Percentiles rank a stretch among this genome's conserved stretches.
Evolutionary conservation across 441 rosid genomes (phyloP).

Genomic region (Biscutella laevigata): DNA sequence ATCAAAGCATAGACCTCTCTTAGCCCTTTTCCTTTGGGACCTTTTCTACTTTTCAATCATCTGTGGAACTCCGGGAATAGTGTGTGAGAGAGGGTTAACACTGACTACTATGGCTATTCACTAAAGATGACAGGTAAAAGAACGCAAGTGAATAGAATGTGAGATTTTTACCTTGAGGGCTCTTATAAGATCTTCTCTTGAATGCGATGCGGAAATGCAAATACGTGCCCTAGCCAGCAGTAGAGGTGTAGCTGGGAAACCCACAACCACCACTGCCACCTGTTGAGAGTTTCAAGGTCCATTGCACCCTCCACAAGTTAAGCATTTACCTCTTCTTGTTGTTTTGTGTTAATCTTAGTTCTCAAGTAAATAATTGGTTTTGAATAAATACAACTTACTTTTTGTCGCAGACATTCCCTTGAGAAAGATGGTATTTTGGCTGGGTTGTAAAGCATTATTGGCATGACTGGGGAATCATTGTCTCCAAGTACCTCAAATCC

Average conservation of each 20-base stretch:
- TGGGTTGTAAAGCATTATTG: constrained; percentile 91
- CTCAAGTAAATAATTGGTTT: background rate
- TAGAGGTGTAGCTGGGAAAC: constrained; percentile 83
- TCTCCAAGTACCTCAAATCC: constrained; percentile 95
- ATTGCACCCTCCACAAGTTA: background rate
- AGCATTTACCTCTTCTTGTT: background rate
- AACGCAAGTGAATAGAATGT: background rate
- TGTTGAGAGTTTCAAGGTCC: constrained; percentile 15
- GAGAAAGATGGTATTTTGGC: constrained; percentile 89
- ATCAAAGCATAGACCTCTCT: background rate
- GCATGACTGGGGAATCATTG: constrained; percentile 89
- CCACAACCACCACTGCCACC: constrained; percentile 76
- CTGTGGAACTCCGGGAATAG: background rate
- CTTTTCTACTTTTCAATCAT: no score
- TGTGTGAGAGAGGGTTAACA: background rate
- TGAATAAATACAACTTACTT: constrained; percentile 30
- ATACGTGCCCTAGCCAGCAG: constrained; percentile 85
- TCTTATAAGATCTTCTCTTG: constrained; percentile 61
- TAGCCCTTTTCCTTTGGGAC: background rate
- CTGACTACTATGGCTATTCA: background rate
- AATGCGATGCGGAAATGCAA: constrained; percentile 81
- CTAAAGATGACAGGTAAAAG: background rate
- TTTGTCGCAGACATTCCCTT: constrained; percentile 68
- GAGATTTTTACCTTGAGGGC: constrained; percentile 52
- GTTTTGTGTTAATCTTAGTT: background rate